Evolutionary conservation across 2,329 filamentous ascomycete species (phyloP), one percentile per base, ranked within the genome.

Genomic region (Colletotrichum limetticola): DNA sequence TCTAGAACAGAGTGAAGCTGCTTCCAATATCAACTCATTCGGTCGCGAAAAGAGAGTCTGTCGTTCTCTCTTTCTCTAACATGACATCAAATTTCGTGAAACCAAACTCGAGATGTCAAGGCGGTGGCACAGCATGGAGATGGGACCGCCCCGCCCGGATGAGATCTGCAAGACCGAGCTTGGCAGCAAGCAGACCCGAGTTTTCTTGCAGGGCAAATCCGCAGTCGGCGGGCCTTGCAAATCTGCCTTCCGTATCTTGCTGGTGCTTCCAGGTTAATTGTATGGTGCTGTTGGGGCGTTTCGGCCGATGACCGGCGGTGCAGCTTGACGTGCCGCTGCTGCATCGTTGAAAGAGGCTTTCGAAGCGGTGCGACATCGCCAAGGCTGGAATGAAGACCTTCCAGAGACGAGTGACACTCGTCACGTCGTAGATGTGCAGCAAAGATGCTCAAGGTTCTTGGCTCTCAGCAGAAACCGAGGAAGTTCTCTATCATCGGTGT

Each of bases 61-160:
- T 64, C 58, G 9, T 26, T 49, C n/a, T 49, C n/a, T 35, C 42
- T 63, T 49, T n/a, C 22, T 63, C 58, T 26, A n/a, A 49, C 52
- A 68, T 55, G 59, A 32, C 30, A 52, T 19, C 59, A 37, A 67
- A 37, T 49, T 5, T 59, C 58, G 46, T 69, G 70, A 69, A 72
- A 72, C 66, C 58, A n/a, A 16, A 55, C 30, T n/a, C 16, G 6
- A 46, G 53, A 30, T 52, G 70, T 69, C 70, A 69, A 60, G 70
- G 70, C 70, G 70, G 70, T 70, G 70, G 70, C 70, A 70, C 70
- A 70, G 70, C 66, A 64, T 55, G 19, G 11, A 62, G 49, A 59
- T 46, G 28, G 19, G 53, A 35, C 42, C 32, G 26, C 53, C 26
- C 60, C 60, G 70, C 66, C 52, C 66, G 66, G 59, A 70, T 70